phyloP scores from a whole-genome alignment of 805 yeast genomes.

The Wickerhamomyces sydowiorum region DNA sequence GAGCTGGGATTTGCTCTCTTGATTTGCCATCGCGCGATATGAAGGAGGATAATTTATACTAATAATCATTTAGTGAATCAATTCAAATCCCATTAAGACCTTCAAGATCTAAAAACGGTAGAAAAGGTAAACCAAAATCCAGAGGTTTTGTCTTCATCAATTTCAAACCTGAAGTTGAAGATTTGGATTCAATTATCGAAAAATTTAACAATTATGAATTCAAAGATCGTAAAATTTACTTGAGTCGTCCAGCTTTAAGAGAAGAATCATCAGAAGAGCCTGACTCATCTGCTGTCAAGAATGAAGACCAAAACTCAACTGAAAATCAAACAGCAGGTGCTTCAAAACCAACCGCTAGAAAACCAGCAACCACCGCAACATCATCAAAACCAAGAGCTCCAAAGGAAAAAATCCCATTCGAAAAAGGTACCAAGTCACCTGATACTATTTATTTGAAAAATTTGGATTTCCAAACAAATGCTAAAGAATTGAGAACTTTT shows the following conservation, averaged over 20 bases:
- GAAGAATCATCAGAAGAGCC: conserved; percentile 4
- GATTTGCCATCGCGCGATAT: too few relatives aligned
- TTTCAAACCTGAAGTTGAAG: conserved; percentile 37
- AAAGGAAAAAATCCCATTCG: conserved; percentile 28
- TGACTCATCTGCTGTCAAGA: background rate
- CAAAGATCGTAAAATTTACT: conserved; percentile 42
- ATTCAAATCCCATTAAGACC: conserved; percentile 48
- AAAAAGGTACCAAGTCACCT: conserved; percentile 31
- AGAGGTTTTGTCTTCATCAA: conserved; percentile 60
- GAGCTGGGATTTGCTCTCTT: too few relatives aligned
- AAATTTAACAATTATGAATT: conserved; percentile 36
- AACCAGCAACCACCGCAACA: too few relatives aligned
- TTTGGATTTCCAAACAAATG: conserved; percentile 53
- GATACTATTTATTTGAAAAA: conserved; percentile 59
- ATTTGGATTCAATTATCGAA: conserved; percentile 37
- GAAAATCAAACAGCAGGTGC: conserved; percentile 14
- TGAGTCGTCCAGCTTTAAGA: conserved; percentile 47
- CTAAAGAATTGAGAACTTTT: conserved; percentile 49
- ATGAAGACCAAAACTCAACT: conserved; percentile 2
- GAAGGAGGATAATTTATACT: background rate
- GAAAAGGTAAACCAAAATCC: conserved; percentile 31
- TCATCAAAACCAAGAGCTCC: conserved; percentile 7
- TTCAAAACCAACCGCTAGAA: conserved; percentile 7
- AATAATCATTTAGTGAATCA: conserved; percentile 19
- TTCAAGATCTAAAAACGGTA: conserved; percentile 25